Conservation (phyloP, 306 rosid species). For the Styphnolobium japonicum region DNA sequence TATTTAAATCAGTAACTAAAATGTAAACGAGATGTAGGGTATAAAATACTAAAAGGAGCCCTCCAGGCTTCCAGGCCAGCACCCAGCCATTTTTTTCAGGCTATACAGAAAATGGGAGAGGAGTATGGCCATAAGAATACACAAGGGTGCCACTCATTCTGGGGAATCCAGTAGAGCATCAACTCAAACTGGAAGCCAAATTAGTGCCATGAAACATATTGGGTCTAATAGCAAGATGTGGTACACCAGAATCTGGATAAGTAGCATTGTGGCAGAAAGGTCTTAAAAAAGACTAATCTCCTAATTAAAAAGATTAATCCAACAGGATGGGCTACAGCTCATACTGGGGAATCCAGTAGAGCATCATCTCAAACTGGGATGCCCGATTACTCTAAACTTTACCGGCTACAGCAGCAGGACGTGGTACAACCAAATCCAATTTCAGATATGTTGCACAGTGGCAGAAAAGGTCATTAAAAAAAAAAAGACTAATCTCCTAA, state of each 20-base stretch:
- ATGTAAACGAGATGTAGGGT: slow-evolving; percentile 47
- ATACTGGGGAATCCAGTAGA: slow-evolving; percentile 30
- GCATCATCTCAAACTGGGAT: slow-evolving; percentile 16
- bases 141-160: slow-evolving; percentile 1
- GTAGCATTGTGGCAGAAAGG: slow-evolving; percentile 9
- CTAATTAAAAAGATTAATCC: not conserved
- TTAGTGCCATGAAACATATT: slow-evolving; percentile 9
- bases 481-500: not conserved
- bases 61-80: slow-evolving; percentile 42
- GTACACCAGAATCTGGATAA: slow-evolving; percentile 9
- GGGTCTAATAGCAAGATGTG: slow-evolving; percentile 11
- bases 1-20: slow-evolving; percentile 74
- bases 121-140: slow-evolving; percentile 22
- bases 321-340: slow-evolving; percentile 14
- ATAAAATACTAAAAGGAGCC: slow-evolving; percentile 54
- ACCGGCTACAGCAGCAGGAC: slow-evolving; percentile 2
- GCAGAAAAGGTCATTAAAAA: not conserved
- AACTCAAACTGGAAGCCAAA: slow-evolving; percentile 16
- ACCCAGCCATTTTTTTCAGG: slow-evolving; percentile 18
- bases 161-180: slow-evolving; percentile 25
- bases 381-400: slow-evolving; percentile 20
- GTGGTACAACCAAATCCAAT: slow-evolving; percentile 23
- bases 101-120: slow-evolving; percentile 28
- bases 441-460: slow-evolving; percentile 4
- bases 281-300: not conserved